Evolutionary conservation across 2,329 filamentous ascomycete genomes (phyloP).

Genomic region (Botrytis porri): DNA sequence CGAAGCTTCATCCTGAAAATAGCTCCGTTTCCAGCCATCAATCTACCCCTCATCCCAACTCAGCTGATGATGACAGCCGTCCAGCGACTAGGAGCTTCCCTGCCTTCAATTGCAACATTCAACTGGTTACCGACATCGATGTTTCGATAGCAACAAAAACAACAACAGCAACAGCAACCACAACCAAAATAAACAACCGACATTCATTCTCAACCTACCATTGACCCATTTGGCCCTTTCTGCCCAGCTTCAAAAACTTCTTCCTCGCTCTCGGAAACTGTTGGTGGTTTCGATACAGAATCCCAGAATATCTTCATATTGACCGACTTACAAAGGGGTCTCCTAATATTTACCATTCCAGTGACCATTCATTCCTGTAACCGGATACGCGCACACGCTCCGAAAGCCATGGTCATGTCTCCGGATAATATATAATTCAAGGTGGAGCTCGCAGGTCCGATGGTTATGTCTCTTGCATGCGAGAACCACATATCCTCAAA

Average conservation of each 20-base stretch:
- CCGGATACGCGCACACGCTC: background rate
- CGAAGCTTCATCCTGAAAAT: background rate
- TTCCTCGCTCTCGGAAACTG: background rate
- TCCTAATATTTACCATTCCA: background rate
- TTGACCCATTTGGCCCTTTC: background rate
- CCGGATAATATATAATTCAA: background rate
- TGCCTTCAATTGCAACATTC: background rate
- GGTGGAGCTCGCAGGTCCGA: background rate
- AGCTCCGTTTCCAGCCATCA: background rate
- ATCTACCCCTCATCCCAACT: constrained; percentile 7
- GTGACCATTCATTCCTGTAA: background rate
- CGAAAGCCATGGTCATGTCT: background rate
- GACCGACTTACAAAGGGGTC: background rate
- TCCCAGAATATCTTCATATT: background rate
- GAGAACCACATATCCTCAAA: constrained; percentile 10
- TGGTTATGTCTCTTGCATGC: constrained; percentile 1
- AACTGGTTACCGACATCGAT: background rate
- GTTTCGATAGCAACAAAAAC: background rate
- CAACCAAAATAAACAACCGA: background rate
- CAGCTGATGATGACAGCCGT: constrained; percentile 10
- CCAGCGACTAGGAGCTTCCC: background rate
- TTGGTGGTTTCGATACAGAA: background rate
- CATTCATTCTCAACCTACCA: background rate
- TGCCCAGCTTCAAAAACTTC: background rate
- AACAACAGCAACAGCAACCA: background rate